phyloP scores from a whole-genome alignment of 306 rosid genomes.

The Fragaria nilgerrensis region DNA sequence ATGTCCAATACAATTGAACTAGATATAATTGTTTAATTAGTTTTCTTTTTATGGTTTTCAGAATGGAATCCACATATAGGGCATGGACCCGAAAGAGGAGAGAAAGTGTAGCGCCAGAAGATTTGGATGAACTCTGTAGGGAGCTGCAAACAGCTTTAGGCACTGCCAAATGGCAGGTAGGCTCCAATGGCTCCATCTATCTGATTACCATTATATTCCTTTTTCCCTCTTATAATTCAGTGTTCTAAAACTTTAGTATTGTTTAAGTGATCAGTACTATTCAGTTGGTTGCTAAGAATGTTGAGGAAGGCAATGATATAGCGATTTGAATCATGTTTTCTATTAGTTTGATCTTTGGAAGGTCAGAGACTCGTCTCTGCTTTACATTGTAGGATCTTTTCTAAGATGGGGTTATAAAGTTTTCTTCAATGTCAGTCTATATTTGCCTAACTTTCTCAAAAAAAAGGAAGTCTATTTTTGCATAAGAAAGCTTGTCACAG shows the following conservation, averaged over 20 bases:
- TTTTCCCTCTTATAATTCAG: not conserved
- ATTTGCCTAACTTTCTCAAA: not conserved
- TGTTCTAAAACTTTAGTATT: not conserved
- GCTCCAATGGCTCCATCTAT: not conserved
- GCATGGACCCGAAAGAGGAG: constrained; percentile 76
- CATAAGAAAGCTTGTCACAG: not conserved
- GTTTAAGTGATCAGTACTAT: not conserved
- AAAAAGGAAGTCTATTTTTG: not conserved
- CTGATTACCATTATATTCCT: not conserved
- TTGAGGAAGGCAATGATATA: not conserved
- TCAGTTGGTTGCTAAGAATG: not conserved
- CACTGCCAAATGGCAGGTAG: constrained; percentile 98
- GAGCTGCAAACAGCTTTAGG: constrained; percentile 95
- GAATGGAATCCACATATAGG: constrained; percentile 90
- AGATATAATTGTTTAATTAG: not conserved
- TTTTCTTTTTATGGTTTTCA: constrained; percentile 25
- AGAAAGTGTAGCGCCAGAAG: constrained; percentile 39
- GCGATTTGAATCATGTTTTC: not conserved
- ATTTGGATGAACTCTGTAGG: constrained; percentile 66
- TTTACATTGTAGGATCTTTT: not conserved
- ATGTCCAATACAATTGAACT: constrained; percentile 5
- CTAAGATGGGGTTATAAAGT: not conserved
- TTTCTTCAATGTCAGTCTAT: not conserved
- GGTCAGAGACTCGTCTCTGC: not conserved
- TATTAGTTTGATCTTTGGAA: not conserved